Evolutionary conservation across 2,329 filamentous ascomycete species (phyloP).

Genomic region (Trichophyton rubrum): DNA sequence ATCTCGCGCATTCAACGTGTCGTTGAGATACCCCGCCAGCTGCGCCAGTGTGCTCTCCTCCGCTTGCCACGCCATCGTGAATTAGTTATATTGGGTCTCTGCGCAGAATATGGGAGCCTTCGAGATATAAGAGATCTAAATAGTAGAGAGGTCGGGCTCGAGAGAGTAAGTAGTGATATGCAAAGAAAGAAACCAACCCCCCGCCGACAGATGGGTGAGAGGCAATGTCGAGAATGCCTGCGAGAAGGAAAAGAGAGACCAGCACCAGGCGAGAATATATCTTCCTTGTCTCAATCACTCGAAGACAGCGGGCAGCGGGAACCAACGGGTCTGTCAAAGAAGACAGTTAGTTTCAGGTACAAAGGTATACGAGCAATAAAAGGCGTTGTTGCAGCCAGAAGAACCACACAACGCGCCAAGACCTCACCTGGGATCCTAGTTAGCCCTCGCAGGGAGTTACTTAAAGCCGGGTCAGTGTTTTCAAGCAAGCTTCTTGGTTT

Average conservation of each 20-base stretch:
- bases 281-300: neutral
- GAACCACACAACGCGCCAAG: neutral
- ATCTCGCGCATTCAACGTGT: conserved; percentile 79
- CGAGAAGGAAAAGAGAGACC: neutral
- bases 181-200: neutral
- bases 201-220: neutral
- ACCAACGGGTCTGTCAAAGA: conserved; percentile 9
- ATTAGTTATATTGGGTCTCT: neutral
- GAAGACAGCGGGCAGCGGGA: neutral
- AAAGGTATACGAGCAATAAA: neutral
- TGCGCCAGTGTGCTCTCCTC: conserved; percentile 75
- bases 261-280: neutral
- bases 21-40: conserved; percentile 76
- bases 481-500: no score
- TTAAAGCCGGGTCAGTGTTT: neutral
- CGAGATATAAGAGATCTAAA: neutral
- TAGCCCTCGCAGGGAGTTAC: neutral
- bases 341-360: conserved; percentile 7
- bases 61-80: conserved; percentile 80
- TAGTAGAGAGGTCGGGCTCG: neutral
- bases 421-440: neutral
- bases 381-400: neutral
- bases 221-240: neutral
- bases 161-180: neutral
- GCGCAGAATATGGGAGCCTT: neutral